Conservation (phyloP, 768 basidiomycete genomes). For the Lepiota brunneoincarnata region DNA sequence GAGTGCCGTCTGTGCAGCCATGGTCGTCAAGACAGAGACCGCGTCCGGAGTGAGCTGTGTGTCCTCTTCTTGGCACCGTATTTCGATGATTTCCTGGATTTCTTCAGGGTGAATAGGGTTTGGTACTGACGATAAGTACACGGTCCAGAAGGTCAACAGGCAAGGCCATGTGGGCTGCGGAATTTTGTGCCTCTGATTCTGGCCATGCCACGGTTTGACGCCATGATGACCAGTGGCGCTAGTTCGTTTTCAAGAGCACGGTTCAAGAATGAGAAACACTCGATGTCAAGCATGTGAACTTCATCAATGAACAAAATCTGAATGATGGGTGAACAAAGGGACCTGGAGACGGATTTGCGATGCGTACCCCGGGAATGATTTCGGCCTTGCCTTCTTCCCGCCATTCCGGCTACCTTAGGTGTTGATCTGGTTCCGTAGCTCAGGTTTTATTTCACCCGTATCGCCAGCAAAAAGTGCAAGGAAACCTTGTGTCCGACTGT, state of each 20-base stretch:
- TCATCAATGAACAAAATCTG: conserved; percentile 99
- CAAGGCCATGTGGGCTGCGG: conserved; percentile 90
- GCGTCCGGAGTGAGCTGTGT: conserved; percentile 78
- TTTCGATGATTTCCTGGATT: conserved; percentile 88
- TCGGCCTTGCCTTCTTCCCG: conserved; percentile 98
- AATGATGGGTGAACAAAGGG: conserved; percentile 1
- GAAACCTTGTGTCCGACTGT: conserved; percentile 97
- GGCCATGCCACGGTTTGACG: conserved; percentile 93
- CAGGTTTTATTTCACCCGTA: conserved; percentile 98
- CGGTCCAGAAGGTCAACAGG: conserved; percentile 94
- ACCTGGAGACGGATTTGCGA: not conserved
- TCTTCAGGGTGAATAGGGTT: conserved; percentile 81
- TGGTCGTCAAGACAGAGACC: conserved; percentile 75
- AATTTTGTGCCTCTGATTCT: conserved; percentile 95
- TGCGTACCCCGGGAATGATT: conserved; percentile 88
- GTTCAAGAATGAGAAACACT: conserved; percentile 98
- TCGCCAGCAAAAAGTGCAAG: conserved; percentile 93
- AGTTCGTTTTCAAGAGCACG: conserved; percentile 92
- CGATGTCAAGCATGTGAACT: conserved; percentile 99
- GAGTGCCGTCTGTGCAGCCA: conserved; percentile 87
- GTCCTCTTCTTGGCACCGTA: conserved; percentile 95
- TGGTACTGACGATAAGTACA: conserved; percentile 93
- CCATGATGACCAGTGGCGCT: conserved; percentile 97
- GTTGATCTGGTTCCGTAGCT: conserved; percentile 94
- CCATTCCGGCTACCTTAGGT: conserved; percentile 96